phyloP scores from a whole-genome alignment of 176 grass and related monocot species.

The Otatea glauca region DNA sequence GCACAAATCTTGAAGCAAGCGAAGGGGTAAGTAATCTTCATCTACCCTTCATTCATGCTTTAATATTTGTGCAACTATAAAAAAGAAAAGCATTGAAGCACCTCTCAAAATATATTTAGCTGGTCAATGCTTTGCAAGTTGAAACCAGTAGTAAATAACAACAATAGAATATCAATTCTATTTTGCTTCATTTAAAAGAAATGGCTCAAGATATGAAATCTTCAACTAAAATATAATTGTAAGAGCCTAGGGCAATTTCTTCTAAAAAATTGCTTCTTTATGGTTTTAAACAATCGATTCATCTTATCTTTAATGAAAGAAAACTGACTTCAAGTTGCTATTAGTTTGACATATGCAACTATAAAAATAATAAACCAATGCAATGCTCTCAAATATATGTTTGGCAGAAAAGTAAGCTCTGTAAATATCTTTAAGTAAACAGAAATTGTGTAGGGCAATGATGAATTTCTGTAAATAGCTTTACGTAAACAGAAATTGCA shows the following conservation, averaged over 20 bases:
- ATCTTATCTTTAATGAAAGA: not conserved
- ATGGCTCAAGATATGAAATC: not conserved
- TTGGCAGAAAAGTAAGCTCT: not conserved
- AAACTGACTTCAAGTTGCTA: not conserved
- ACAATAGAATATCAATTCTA: not conserved
- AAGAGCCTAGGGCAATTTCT: not conserved
- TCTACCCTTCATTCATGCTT: too few species aligned
- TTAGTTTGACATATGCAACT: not conserved
- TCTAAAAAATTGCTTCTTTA: not conserved
- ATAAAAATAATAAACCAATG: not conserved
- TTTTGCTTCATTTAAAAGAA: not conserved
- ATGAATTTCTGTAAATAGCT: not conserved
- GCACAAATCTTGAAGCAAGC: too few species aligned
- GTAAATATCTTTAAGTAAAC: not conserved
- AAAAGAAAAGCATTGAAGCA: too few species aligned
- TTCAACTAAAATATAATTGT: not conserved
- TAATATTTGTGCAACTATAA: too few species aligned
- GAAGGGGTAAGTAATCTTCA: too few species aligned
- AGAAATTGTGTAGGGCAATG: not conserved
- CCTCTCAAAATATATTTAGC: conserved; percentile 2
- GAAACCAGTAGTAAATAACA: not conserved
- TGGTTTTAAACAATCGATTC: not conserved
- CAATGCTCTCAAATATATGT: not conserved
- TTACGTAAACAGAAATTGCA: not conserved
- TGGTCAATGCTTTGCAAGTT: not conserved